phyloP scores from a whole-genome alignment of 2,329 filamentous ascomycete species.

The Huntiella omanensis region DNA sequence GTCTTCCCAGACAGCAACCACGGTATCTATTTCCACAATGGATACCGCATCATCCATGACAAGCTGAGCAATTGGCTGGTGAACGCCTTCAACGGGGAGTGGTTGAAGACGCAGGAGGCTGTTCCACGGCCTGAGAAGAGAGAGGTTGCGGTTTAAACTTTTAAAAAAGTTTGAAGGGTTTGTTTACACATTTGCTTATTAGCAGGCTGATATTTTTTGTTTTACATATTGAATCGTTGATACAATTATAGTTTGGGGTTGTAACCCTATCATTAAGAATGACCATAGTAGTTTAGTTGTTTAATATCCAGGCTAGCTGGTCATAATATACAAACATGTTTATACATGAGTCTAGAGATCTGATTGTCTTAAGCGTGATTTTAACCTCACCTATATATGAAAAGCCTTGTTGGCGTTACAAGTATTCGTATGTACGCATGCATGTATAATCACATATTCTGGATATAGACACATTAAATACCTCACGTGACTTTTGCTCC shows the following conservation, averaged over 20 bases:
- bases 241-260: no score
- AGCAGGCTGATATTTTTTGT: neutral
- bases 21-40: constrained; percentile 86
- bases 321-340: no score
- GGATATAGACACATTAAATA: neutral
- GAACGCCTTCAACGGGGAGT: constrained; percentile 95
- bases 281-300: no score
- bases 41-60: constrained; percentile 77
- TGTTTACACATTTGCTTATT: neutral
- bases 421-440: no score
- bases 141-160: neutral
- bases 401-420: no score
- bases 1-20: constrained; percentile 95
- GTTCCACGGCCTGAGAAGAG: constrained; percentile 23
- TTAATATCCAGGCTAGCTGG: no score
- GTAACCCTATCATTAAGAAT: no score
- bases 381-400: no score
- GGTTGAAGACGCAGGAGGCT: constrained; percentile 42
- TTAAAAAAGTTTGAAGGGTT: neutral
- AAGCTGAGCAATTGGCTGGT: constrained; percentile 86
- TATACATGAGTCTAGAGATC: neutral
- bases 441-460: neutral
- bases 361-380: neutral
- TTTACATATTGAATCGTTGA: neutral
- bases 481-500: neutral